Evolutionary conservation across 805 yeast species (phyloP).

Genomic region (Ogataea methanolica): DNA sequence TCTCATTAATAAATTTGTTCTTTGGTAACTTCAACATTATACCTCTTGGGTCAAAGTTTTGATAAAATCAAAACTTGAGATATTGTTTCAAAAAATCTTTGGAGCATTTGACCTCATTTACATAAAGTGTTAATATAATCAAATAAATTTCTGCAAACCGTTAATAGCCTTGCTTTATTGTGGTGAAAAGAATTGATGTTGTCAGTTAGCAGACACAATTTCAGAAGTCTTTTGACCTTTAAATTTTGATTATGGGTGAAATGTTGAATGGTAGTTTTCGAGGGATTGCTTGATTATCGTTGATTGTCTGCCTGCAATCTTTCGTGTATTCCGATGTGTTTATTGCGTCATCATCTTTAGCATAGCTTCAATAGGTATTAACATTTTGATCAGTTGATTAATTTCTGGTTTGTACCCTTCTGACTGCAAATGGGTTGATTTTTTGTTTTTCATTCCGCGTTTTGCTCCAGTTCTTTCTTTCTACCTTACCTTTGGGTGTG

Average conservation of each 20-base stretch:
- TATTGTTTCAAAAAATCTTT: constrained; percentile 4
- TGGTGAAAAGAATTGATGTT: background rate
- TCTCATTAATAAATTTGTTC: background rate
- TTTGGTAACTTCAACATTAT: constrained; percentile 1
- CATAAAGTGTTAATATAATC: constrained; percentile 9
- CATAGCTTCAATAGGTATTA: no score
- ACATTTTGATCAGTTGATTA: no score
- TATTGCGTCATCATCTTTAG: background rate
- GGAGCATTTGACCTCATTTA: constrained; percentile 7
- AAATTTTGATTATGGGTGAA: no score
- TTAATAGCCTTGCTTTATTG: constrained; percentile 5
- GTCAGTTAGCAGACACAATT: constrained; percentile 2
- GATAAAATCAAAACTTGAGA: constrained; percentile 17
- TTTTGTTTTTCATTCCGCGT: no score
- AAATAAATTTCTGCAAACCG: constrained; percentile 22
- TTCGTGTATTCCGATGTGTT: background rate
- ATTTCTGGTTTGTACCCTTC: no score
- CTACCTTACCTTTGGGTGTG: no score
- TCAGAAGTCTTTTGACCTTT: constrained; percentile 20
- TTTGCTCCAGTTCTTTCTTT: no score
- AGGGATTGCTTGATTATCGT: background rate
- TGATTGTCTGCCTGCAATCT: background rate
- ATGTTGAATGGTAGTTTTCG: no score
- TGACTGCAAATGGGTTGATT: no score
- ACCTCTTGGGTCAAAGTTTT: constrained; percentile 19